Evolutionary conservation across 805 yeast species (phyloP), one percentile per base, ranked within the genome.

Genomic region (Tetrapisispora iriomotensis): DNA sequence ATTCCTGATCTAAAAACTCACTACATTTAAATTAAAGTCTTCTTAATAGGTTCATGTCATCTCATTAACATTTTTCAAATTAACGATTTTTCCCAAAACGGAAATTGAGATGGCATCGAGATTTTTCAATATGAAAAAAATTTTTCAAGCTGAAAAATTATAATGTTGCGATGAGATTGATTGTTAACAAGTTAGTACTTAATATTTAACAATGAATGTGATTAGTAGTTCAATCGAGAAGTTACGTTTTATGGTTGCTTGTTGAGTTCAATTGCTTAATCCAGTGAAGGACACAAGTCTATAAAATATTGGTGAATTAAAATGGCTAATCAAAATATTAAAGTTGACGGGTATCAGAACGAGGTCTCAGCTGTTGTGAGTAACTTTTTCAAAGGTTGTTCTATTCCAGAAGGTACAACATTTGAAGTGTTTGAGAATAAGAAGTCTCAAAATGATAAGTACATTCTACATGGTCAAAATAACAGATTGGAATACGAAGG

Each of bases 341-440:
- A 47, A 15, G 45, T 58, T n/a, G 61, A 61, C 23, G 66, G 62
- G 30, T 60, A 66, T 41, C 60, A 64, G 14, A 74, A 70, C 14
- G 68, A 68, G 20, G 71, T 77, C 13, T 54, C 68, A 3, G 62
- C 74, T 4, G 76, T 73, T 3, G 72, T 81, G 8, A 82, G 86
- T 3, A 72, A 82, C n/a, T 81, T 83, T 53, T 80, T 87, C 66
- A 82, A 82, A 52, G 95, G 95, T 4, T 67, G 82, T 38, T 63
- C 69, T 19, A 71, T 79, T 2, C 79, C 90, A 27, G 58, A 62
- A 7, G 67, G 71, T 12, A 74, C 82, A 7, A 57, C 64, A 25
- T 82, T 88, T 50, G 76, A 79, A 32, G 62, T 85, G 27, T 84
- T 74, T 61, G 68, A 72, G 50, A 70, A 73, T 49, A 54, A 52